phyloP scores from a whole-genome alignment of 116 monocot genomes.

The Dioscorea cayenensis region DNA sequence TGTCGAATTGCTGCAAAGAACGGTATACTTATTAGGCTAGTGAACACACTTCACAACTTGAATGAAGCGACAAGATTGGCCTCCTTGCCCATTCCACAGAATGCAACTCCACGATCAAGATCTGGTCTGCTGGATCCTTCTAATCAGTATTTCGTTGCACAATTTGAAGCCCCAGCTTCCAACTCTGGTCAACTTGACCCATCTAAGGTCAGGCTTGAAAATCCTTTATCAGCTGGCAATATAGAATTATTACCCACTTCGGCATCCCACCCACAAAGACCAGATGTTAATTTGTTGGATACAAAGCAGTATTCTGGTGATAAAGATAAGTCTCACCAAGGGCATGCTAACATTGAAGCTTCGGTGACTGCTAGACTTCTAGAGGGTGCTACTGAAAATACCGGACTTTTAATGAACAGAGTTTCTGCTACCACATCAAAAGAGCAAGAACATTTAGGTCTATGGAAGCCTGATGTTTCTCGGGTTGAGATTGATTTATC shows the following conservation, averaged over 20 bases:
- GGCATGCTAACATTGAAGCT: constrained; percentile 32
- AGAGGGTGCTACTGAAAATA: constrained; percentile 42
- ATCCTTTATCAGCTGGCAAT: constrained; percentile 26
- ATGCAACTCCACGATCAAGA: constrained; percentile 46
- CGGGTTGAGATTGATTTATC: constrained; percentile 24
- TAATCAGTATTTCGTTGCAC: constrained; percentile 15
- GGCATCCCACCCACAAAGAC: constrained; percentile 28
- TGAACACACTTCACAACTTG: constrained; percentile 87
- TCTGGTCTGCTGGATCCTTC: constrained; percentile 60
- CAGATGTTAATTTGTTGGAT: constrained; percentile 45
- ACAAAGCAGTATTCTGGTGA: constrained; percentile 39
- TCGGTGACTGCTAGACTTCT: constrained; percentile 39
- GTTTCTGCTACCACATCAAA: constrained; percentile 25
- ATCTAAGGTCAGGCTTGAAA: constrained; percentile 35
- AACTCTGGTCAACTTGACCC: constrained; percentile 45
- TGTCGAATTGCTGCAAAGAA: constrained; percentile 92
- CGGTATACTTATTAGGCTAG: constrained; percentile 81
- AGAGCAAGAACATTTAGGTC: constrained; percentile 40
- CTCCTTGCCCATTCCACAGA: constrained; percentile 45
- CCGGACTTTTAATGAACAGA: constrained; percentile 19
- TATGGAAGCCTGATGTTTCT: constrained; percentile 32
- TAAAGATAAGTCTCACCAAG: constrained; percentile 24
- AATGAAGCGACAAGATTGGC: constrained; percentile 89
- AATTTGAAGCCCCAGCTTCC: constrained; percentile 19
- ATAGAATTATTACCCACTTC: constrained; percentile 26